Base-by-base conservation (phyloP, 2,329 filamentous ascomycete genomes). In the Dactylella cylindrospora region DNA sequence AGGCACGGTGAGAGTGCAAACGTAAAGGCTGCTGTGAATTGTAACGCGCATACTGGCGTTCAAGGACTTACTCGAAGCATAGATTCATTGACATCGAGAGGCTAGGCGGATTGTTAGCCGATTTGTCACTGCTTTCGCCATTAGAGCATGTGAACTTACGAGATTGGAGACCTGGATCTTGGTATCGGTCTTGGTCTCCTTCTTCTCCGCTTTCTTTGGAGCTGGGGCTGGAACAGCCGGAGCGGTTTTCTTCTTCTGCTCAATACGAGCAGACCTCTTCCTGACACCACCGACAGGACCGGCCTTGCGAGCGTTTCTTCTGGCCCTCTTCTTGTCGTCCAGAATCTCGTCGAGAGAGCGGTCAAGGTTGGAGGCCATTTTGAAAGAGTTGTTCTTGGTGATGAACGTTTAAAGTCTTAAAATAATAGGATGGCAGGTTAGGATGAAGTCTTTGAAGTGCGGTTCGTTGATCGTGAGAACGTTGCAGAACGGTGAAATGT, bases 121-220 rank as follows among this genome's bases (percentile, higher is more conserved):
- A n/a, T n/a, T n/a, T n/a, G n/a, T n/a, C n/a, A n/a, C n/a, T n/a
- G n/a, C n/a, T n/a, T n/a, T n/a, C n/a, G n/a, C n/a, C n/a, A n/a
- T 22, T 28, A 19, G 12, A 23, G 28, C 28, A 47, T 20, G 20
- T 25, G 26, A 66, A 76, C 90, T 76, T 85, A 96, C 90, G 80
- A 98, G 82, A 79, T 94, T 94, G 85, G 89, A 95, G 77, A 98
- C 91, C 76, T 95, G 88, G 77, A 97, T 91, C 79, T 96, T 97
- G 80, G 89, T 94, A 69, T 94, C 89, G 71, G 80, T 72, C 84
- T 86, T 69, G 82, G 80, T 65, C 64, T 81, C 76, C 76, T 84
- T 84, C 68, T 78, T 77, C 39, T 77, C 76, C 62, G 77, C 75
- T 66, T 78, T 78, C 70, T 85, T 86, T 57, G 79, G 73, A 68